Evolutionary conservation across 2,329 filamentous ascomycete genomes (phyloP).

Genomic region (Ilyonectria destructans): DNA sequence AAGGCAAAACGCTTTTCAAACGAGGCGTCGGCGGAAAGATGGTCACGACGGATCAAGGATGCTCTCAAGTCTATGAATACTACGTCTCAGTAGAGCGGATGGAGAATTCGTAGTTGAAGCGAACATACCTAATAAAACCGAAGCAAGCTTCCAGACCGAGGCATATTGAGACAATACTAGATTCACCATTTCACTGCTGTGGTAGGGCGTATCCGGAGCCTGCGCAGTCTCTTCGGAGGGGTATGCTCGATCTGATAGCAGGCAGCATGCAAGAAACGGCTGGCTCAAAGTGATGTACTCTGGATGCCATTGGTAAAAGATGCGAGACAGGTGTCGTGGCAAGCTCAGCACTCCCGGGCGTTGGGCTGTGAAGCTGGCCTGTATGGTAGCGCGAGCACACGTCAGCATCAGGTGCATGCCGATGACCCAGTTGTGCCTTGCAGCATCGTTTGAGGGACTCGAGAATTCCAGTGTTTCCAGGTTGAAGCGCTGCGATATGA

Average conservation of each 20-base stretch:
- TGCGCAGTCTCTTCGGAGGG: not conserved
- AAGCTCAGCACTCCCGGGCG: not conserved
- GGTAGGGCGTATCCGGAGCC: not conserved
- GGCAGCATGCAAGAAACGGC: slow-evolving; percentile 12
- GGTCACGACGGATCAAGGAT: slow-evolving; percentile 1
- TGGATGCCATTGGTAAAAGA: slow-evolving; percentile 16
- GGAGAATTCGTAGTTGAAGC: not conserved
- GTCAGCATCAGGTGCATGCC: slow-evolving; percentile 22
- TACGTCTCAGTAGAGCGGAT: not conserved
- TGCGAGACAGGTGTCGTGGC: slow-evolving; percentile 8
- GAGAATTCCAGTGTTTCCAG: slow-evolving; percentile 3
- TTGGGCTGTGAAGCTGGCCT: not conserved
- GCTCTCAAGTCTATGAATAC: slow-evolving; percentile 8
- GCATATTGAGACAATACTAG: slow-evolving; percentile 11
- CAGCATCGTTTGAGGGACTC: not conserved
- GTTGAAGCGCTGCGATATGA: slow-evolving; percentile 7
- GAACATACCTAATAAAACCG: slow-evolving; percentile 10
- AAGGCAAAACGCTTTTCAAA: slow-evolving; percentile 8
- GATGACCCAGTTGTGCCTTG: slow-evolving; percentile 18
- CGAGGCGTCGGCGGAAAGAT: not conserved
- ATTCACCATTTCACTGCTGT: slow-evolving; percentile 8
- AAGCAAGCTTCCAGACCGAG: slow-evolving; percentile 12
- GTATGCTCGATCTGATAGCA: slow-evolving; percentile 12
- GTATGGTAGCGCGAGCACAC: slow-evolving; percentile 2
- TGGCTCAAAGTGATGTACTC: slow-evolving; percentile 17